Evolutionary conservation across 2,329 filamentous ascomycete species (phyloP).

Genomic region (Mycocentrospora acerina): DNA sequence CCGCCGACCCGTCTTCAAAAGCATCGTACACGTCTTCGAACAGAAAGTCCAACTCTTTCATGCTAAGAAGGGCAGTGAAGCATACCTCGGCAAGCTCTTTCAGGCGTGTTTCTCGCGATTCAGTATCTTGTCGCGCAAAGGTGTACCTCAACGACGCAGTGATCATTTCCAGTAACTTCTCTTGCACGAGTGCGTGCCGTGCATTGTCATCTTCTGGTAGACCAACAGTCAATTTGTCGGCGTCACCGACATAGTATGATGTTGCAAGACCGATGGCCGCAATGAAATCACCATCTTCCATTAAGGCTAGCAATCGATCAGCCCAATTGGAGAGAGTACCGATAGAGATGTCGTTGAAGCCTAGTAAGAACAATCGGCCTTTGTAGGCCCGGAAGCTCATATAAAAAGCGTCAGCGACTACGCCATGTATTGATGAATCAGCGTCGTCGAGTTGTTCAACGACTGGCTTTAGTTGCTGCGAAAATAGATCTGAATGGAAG

Average conservation of each 20-base stretch:
- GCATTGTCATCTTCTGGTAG: conserved; percentile 78
- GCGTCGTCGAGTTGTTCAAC: conserved; percentile 89
- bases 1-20: conserved; percentile 75
- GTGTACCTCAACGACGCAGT: conserved; percentile 86
- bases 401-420: conserved; percentile 94
- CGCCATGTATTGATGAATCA: conserved; percentile 87
- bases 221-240: conserved; percentile 93
- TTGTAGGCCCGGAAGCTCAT: conserved; percentile 98
- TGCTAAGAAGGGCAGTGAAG: conserved; percentile 77
- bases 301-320: conserved; percentile 85
- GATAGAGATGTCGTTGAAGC: conserved; percentile 90
- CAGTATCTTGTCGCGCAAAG: conserved; percentile 64
- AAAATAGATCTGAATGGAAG: conserved; percentile 89
- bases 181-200: conserved; percentile 78
- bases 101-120: conserved; percentile 61
- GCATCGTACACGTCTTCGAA: conserved; percentile 90
- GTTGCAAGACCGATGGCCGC: conserved; percentile 87
- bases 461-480: conserved; percentile 76
- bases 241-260: conserved; percentile 84
- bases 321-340: conserved; percentile 97
- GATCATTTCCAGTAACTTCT: conserved; percentile 92
- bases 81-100: conserved; percentile 79
- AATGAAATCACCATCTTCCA: conserved; percentile 97
- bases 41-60: conserved; percentile 77
- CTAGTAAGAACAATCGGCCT: conserved; percentile 84